Conservation (phyloP, 495 filamentous ascomycete genomes). For the Penicillium egyptiacum region DNA sequence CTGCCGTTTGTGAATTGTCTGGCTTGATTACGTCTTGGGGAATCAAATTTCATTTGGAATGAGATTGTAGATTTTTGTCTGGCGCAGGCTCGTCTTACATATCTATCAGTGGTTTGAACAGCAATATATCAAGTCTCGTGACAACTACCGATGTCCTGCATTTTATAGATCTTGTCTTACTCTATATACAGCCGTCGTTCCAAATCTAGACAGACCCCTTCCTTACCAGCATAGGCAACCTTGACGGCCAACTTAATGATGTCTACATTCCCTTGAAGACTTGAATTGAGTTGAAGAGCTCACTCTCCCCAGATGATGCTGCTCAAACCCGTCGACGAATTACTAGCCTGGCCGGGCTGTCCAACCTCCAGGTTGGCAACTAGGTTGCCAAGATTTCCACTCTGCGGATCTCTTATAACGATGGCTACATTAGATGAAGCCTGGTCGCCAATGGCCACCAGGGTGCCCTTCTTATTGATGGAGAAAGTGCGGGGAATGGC, state of each 20-base stretch:
- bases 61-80: too few relatives aligned
- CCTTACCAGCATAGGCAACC: background rate
- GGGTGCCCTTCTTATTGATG: background rate
- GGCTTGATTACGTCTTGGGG: background rate
- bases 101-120: too few relatives aligned
- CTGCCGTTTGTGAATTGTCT: conserved; percentile 10
- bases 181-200: background rate
- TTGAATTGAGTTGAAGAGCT: background rate
- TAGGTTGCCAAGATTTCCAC: background rate
- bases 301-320: background rate
- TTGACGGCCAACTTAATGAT: background rate
- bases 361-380: background rate
- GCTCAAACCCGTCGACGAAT: background rate
- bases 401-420: background rate
- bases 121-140: too few relatives aligned
- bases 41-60: background rate
- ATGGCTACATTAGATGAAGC: background rate
- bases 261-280: background rate
- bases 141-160: too few relatives aligned
- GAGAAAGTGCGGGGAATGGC: background rate
- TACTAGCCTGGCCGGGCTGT: background rate
- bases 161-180: too few relatives aligned
- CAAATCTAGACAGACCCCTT: background rate
- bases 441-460: background rate
- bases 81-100: too few relatives aligned